Base-by-base conservation (phyloP, 139 green algal genomes). In the Desmodesmus armatus region DNA sequence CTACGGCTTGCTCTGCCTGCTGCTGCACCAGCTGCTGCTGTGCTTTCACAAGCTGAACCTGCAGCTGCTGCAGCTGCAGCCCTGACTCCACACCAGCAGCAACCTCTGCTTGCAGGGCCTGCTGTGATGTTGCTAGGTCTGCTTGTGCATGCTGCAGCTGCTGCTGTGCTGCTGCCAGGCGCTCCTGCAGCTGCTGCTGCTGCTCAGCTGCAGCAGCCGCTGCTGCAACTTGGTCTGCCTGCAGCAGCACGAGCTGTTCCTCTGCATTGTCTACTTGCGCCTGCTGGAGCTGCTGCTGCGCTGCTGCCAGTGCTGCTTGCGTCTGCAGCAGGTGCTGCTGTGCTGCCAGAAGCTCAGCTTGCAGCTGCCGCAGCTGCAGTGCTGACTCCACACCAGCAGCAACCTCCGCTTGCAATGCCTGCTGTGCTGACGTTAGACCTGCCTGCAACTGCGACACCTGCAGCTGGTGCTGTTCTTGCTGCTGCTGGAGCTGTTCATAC, bases 381-480 rank as follows among this genome's bases (percentile, higher is more conserved):
- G 29, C n/a, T 3, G 40, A 31, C n/a, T 72, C 29, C n/a, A n/a
- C n/a, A n/a, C n/a, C n/a, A n/a, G n/a, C n/a, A n/a, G n/a, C n/a
- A n/a, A n/a, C n/a, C n/a, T n/a, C 27, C 41, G 19, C 29, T 72
- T 40, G 29, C n/a, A 43, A 13, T 55, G 47, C 47, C 47, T 21
- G 63, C 29, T 72, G 63, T 41, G 40, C 25, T 21, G 47, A 33
- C 9, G 25, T 31, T 72, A 31, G 7, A 17, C 5, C 29, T 23
- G 63, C 63, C n/a, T 51, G 35, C 21, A 51, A 37, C 66, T 75
- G 66, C 17, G 66, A 11, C 11, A 31, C 66, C 9, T 75, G 33
- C 44, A 80, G 47, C 44, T 80, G 43, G 15, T 78, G 41, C 41
- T 78, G 41, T 31, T 41, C 25, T 41, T 62, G 67, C 67, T 75